Percentiles rank a stretch among this genome's conserved stretches.
These are phyloP conservation scores for Chlorophyllum brunneum DNA, from an alignment of 768 basidiomycete genomes.

Conservation along the genomic window DNA sequence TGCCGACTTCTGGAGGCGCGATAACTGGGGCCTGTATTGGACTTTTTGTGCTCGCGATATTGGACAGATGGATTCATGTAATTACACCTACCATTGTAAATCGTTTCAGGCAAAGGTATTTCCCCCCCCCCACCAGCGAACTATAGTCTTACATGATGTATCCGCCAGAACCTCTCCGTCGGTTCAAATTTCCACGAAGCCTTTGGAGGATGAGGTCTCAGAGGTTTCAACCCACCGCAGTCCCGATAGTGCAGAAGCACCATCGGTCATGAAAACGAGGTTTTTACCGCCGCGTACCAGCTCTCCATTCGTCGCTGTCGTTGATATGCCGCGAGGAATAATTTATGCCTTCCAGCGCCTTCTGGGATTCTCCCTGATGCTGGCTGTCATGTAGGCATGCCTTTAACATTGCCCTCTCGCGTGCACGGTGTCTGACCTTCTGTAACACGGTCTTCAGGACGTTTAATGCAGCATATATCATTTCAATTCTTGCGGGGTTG, in stretches of 20 bases:
- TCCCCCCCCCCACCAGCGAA: no score
- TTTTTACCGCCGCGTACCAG: conserved; percentile 29
- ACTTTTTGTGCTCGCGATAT: conserved; percentile 60
- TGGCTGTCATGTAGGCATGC: conserved; percentile 67
- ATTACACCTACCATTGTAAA: conserved; percentile 47
- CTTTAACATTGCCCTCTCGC: background rate
- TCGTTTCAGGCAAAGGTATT: conserved; percentile 59
- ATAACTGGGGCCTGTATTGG: conserved; percentile 75
- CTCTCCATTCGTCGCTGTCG: conserved; percentile 60
- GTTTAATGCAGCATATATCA: conserved; percentile 74
- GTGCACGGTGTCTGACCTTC: background rate
- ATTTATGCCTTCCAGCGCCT: conserved; percentile 61
- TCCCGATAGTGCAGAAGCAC: background rate
- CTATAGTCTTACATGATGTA: no score
- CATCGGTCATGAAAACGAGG: conserved; percentile 1
- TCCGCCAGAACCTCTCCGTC: background rate
- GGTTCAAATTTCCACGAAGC: conserved; percentile 1
- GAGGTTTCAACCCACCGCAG: background rate
- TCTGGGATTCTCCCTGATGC: conserved; percentile 71
- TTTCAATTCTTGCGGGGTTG: conserved; percentile 67
- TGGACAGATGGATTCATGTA: conserved; percentile 68
- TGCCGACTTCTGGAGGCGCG: conserved; percentile 63
- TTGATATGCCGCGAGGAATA: conserved; percentile 70
- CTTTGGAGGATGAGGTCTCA: background rate
- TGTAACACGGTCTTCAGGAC: conserved; percentile 58